Evolutionary conservation across 2,329 filamentous ascomycete genomes (phyloP), one percentile per base, ranked within the genome.

Genomic region (Pseudogymnoascus pannorum): DNA sequence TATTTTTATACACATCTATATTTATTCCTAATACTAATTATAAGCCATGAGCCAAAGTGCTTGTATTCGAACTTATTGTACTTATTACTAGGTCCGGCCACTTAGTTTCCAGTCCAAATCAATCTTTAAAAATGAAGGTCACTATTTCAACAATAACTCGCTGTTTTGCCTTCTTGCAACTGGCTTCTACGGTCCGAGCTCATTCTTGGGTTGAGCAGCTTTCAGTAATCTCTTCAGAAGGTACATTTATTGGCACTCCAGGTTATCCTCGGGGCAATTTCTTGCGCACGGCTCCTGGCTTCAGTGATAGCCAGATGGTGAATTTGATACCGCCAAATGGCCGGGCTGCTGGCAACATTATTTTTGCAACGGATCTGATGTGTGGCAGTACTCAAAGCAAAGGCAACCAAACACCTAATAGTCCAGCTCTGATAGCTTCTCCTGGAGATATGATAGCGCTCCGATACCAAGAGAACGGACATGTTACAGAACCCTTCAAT

Each of bases 191-290:
- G 9, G 9, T 4, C 4, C 2, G 29, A 31, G 85, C 83, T 38
- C 92, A 96, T 75, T 87, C 86, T 22, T 96, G 91, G 91, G 81
- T 92, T 58, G 91, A 96, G 74, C 80, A 87, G 68, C 78, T 92
- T 58, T 83, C 79, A 65, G 83, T 84, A 63, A 85, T 96, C 72
- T 82, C 84, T 59, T 72, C 81, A 33, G 87, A 90, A 68, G 91
- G 91, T 62, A 84, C 84, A 29, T 89, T 91, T 72, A 77, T 86
- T 16, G 88, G 87, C 36, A 73, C 80, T 8, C 77, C 82, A 22
- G 92, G 92, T 36, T 95, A 86, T 71, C 77, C 88, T 14, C 86
- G 91, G 64, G 87, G 85, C 54, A 90, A 86, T 69, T 73, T 85
- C 14, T 73, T 80, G 40, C 84, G 89, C 61, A 79, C 75, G 8